Conservation (phyloP, 106 monocot genomes). For the Allium cepa region DNA sequence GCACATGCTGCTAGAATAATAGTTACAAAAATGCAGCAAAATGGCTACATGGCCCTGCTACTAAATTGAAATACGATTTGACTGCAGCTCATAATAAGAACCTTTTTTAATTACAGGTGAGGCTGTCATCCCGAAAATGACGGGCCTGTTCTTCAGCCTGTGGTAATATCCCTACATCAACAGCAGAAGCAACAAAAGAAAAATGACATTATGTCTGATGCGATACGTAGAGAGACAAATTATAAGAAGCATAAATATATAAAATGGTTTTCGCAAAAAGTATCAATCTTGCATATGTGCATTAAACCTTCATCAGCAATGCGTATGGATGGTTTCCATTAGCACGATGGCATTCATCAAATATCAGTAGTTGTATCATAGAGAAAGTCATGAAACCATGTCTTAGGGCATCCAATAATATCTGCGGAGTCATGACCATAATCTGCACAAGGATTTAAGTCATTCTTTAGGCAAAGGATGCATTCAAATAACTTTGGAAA, state of each 20-base stretch:
- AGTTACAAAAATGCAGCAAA: not conserved
- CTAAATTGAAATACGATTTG: no score
- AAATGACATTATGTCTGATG: no score
- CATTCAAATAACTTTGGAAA: no score
- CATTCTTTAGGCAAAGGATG: no score
- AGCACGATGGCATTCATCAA: slow-evolving; percentile 92
- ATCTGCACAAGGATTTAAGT: slow-evolving; percentile 30
- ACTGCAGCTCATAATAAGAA: no score
- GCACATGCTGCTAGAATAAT: not conserved
- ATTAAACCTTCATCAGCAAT: slow-evolving; percentile 72
- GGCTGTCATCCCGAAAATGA: slow-evolving; percentile 92
- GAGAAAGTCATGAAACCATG: slow-evolving; percentile 61
- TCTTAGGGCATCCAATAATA: slow-evolving; percentile 76
- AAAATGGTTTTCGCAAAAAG: no score
- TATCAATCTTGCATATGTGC: not conserved
- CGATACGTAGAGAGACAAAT: no score
- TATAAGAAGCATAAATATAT: no score
- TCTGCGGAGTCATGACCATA: slow-evolving; percentile 94
- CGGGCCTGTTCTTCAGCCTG: slow-evolving; percentile 33
- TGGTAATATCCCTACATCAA: slow-evolving; percentile 74
- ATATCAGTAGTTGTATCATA: slow-evolving; percentile 41
- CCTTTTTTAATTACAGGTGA: slow-evolving; percentile 84
- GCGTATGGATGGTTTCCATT: slow-evolving; percentile 78
- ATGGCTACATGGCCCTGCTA: no score
- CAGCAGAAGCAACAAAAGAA: not conserved